Conservation (phyloP, 148 eudicot genomes). For the Selenicereus undatus region DNA sequence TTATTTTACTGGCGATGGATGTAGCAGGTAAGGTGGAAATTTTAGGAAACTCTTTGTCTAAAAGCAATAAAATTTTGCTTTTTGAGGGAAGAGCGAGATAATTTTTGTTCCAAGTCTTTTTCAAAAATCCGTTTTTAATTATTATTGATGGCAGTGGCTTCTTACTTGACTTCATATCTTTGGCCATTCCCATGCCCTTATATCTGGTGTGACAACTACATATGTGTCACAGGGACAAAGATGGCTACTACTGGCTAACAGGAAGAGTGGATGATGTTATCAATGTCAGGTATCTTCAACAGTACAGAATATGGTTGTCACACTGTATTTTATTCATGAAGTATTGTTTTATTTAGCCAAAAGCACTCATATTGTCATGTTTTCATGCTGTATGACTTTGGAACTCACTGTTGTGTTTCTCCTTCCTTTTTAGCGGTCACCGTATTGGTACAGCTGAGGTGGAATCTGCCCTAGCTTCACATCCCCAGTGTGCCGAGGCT, state of each 20-base stretch:
- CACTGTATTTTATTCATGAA: neutral
- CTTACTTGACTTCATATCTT: neutral
- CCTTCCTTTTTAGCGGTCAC: constrained; percentile 60
- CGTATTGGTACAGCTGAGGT: constrained; percentile 99
- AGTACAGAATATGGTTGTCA: neutral
- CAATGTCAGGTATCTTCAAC: constrained; percentile 71
- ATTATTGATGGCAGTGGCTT: neutral
- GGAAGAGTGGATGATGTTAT: constrained; percentile 99
- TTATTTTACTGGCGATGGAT: constrained; percentile 95
- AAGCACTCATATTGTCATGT: neutral
- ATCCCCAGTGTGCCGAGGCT: constrained; percentile 95
- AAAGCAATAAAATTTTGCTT: neutral
- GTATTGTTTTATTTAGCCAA: neutral
- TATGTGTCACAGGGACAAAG: constrained; percentile 69
- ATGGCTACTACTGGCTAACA: constrained; percentile 98
- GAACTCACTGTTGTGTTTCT: neutral
- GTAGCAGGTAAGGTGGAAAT: constrained; percentile 60
- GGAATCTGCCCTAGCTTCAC: constrained; percentile 98
- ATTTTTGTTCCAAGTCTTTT: neutral
- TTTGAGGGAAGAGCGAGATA: neutral
- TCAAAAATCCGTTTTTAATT: too few relatives aligned
- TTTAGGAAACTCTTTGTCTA: neutral
- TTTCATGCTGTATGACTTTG: neutral
- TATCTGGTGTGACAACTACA: neutral
- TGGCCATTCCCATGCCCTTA: neutral